A percentile compares a stretch with the other conserved stretches of the same genome.
phyloP scores from a whole-genome alignment of 2,329 filamentous ascomycete genomes.

The Fusarium redolens region DNA sequence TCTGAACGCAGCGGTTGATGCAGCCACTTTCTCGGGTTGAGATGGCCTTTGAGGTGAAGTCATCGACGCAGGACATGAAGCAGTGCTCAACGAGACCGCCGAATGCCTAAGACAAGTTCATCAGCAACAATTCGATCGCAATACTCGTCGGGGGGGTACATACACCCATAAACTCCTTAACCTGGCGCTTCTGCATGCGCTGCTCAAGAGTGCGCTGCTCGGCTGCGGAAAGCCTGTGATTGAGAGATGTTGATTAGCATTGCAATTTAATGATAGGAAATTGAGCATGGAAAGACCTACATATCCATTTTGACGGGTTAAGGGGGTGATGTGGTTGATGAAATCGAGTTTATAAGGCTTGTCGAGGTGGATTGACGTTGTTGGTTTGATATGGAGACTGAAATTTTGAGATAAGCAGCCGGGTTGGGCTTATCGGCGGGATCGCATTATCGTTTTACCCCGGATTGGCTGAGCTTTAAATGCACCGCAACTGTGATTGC shows the following conservation, averaged over 20 bases:
- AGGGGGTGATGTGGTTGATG: constrained; percentile 12
- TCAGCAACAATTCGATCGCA: background rate
- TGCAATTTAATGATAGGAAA: background rate
- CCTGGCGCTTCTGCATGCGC: constrained; percentile 97
- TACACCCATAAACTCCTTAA: constrained; percentile 99
- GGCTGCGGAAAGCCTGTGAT: constrained; percentile 70
- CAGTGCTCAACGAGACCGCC: constrained; percentile 76
- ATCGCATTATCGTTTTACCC: constrained; percentile 49
- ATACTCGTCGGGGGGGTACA: constrained; percentile 51
- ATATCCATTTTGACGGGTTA: constrained; percentile 46
- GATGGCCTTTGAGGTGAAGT: constrained; percentile 98
- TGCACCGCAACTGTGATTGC: background rate
- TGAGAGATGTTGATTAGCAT: constrained; percentile 26
- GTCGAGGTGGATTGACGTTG: constrained; percentile 30
- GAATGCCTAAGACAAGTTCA: constrained; percentile 47
- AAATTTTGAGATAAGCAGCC: constrained; percentile 47
- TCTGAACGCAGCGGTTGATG: constrained; percentile 94
- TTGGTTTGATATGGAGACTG: constrained; percentile 29
- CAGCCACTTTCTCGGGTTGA: constrained; percentile 89
- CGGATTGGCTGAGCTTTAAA: constrained; percentile 18
- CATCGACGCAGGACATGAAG: constrained; percentile 97
- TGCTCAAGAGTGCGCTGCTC: constrained; percentile 94
- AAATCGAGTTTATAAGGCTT: constrained; percentile 10
- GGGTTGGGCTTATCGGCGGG: constrained; percentile 44
- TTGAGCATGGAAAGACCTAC: constrained; percentile 22